Conservation (phyloP, 805 yeast genomes). For the Metschnikowia kunwiensis region DNA sequence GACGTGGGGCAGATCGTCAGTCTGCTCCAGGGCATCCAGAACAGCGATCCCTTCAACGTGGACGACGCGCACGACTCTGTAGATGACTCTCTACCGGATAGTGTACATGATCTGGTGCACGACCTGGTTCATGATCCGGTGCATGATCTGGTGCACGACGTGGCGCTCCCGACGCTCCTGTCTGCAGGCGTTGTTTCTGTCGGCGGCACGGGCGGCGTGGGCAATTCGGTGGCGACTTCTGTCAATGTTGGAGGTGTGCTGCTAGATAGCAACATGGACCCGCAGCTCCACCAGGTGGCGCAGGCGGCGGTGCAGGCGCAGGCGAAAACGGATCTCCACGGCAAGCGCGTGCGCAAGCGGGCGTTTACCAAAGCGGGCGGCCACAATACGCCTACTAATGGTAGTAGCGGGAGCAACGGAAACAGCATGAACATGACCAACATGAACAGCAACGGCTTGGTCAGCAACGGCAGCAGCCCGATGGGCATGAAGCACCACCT, state of each 20-base stretch:
- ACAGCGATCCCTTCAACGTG: conserved; percentile 18
- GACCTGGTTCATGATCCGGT: conserved; percentile 10
- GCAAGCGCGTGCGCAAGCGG: conserved; percentile 12
- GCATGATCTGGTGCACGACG: conserved; percentile 15
- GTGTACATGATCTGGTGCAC: conserved; percentile 11
- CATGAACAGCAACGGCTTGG: conserved; percentile 1
- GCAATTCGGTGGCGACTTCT: no score
- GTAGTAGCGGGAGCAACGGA: neutral
- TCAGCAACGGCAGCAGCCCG: neutral
- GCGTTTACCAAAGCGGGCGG: conserved; percentile 6
- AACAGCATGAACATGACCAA: neutral
- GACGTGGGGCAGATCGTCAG: conserved; percentile 24
- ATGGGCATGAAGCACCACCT: conserved; percentile 3
- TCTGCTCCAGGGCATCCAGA: conserved; percentile 30
- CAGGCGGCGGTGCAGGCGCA: conserved; percentile 38
- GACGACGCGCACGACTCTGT: conserved; percentile 16
- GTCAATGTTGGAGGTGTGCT: conserved; percentile 13
- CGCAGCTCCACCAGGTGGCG: conserved; percentile 40
- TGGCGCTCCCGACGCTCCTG: conserved; percentile 12
- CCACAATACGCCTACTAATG: neutral
- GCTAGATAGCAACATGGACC: conserved; percentile 39
- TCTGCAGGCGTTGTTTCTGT: conserved; percentile 12
- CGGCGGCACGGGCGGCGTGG: conserved; percentile 10
- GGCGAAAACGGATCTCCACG: conserved; percentile 13
- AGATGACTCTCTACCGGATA: conserved; percentile 15